Percentiles rank a stretch among this genome's conserved stretches.
Evolutionary conservation across 2,329 filamentous ascomycete species (phyloP).

Genomic region (Sporothrix humicola): DNA sequence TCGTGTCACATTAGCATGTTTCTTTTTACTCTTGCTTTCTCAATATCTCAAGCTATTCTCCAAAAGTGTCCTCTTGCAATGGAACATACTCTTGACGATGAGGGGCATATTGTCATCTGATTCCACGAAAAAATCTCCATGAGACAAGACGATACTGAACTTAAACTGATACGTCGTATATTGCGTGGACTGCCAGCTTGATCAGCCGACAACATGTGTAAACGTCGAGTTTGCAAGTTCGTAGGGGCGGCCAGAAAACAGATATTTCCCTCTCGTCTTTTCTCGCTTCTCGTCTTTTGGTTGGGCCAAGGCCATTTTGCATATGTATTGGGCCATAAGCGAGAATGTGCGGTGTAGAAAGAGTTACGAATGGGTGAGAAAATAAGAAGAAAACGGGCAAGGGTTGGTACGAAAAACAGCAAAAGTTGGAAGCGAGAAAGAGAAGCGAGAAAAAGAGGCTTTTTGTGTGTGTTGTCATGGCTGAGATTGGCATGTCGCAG

Average conservation of each 20-base stretch:
- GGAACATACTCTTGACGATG: neutral
- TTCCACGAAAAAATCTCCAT: neutral
- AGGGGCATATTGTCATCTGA: neutral
- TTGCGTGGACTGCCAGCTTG: constrained; percentile 1
- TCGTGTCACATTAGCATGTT: neutral
- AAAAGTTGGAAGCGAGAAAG: neutral
- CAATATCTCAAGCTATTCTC: neutral
- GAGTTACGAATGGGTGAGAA: neutral
- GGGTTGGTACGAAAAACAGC: neutral
- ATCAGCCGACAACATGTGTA: neutral
- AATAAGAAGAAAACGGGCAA: neutral
- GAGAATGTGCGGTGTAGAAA: constrained; percentile 21
- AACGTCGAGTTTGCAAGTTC: neutral
- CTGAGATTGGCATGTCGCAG: neutral
- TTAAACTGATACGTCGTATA: neutral
- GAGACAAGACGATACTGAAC: neutral
- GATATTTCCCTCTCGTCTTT: neutral
- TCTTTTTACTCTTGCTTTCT: neutral
- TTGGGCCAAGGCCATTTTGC: constrained; percentile 11
- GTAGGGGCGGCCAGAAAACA: neutral
- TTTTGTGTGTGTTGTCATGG: neutral
- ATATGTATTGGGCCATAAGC: constrained; percentile 14
- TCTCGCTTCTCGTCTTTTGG: neutral
- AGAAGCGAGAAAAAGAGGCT: neutral
- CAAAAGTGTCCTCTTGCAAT: neutral